Percentiles rank a stretch among this genome's conserved stretches.
These are phyloP conservation scores for Russula foetens DNA, from an alignment of 768 basidiomycete genomes.

Conservation along the genomic window DNA sequence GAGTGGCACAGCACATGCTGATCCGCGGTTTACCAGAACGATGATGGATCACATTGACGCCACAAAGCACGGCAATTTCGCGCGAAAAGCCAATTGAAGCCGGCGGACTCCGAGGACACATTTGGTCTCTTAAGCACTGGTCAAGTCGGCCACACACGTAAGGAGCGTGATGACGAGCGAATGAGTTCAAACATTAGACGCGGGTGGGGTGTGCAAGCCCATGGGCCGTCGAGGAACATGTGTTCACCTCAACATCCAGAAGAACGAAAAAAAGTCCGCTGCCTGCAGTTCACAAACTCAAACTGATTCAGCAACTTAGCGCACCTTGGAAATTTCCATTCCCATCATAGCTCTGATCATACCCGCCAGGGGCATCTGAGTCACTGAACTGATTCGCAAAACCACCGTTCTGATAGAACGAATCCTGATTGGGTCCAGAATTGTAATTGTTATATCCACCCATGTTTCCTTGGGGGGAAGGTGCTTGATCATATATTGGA, in stretches of 20 bases:
- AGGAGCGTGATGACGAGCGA: neutral
- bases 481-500: slow-evolving; percentile 56
- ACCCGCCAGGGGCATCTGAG: slow-evolving; percentile 39
- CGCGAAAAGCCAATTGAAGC: slow-evolving; percentile 4
- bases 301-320: slow-evolving; percentile 41
- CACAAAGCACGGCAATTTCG: slow-evolving; percentile 1
- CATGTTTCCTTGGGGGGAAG: slow-evolving; percentile 51
- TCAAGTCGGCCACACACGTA: slow-evolving; percentile 9
- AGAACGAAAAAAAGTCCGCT: slow-evolving; percentile 7
- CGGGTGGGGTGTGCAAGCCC: slow-evolving; percentile 4
- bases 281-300: slow-evolving; percentile 17
- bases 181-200: slow-evolving; percentile 5
- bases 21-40: neutral
- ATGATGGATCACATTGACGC: slow-evolving; percentile 3
- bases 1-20: slow-evolving; percentile 3
- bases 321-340: slow-evolving; percentile 70
- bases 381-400: slow-evolving; percentile 47
- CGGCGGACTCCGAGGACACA: neutral
- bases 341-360: slow-evolving; percentile 47
- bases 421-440: slow-evolving; percentile 42
- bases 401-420: slow-evolving; percentile 65
- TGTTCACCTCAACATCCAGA: slow-evolving; percentile 13
- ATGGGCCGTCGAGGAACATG: slow-evolving; percentile 2
- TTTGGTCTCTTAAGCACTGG: slow-evolving; percentile 11
- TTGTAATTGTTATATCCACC: slow-evolving; percentile 61